Evolutionary conservation across 805 yeast species (phyloP).

Genomic region (Barnettozyma populi): DNA sequence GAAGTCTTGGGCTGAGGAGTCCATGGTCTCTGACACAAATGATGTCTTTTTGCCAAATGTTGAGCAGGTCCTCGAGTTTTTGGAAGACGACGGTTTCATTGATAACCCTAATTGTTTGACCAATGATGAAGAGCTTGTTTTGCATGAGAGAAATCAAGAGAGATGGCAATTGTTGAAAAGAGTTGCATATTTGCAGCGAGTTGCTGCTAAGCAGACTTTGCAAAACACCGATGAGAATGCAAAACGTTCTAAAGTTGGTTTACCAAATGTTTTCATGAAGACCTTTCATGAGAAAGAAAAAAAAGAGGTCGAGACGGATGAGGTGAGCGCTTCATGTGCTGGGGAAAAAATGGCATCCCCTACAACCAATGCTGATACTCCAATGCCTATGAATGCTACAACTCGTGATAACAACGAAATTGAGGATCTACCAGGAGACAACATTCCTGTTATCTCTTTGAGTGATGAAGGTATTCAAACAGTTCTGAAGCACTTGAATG

Average conservation of each 20-base stretch:
- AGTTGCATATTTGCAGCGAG: slow-evolving; percentile 62
- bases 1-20: slow-evolving; percentile 47
- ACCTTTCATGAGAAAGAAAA: slow-evolving; percentile 7
- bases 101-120: slow-evolving; percentile 28
- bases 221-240: slow-evolving; percentile 35
- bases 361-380: background rate
- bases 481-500: slow-evolving; percentile 33
- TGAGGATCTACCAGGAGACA: slow-evolving; percentile 22
- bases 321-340: background rate
- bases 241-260: slow-evolving; percentile 26
- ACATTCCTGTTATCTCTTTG: slow-evolving; percentile 38
- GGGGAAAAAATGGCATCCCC: background rate
- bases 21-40: slow-evolving; percentile 30
- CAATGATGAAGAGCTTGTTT: slow-evolving; percentile 33
- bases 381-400: background rate
- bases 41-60: slow-evolving; percentile 49
- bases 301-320: background rate
- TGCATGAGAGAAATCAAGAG: slow-evolving; percentile 43
- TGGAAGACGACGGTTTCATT: slow-evolving; percentile 37
- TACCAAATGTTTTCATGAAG: slow-evolving; percentile 10
- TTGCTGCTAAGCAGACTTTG: slow-evolving; percentile 45
- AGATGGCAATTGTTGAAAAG: slow-evolving; percentile 71
- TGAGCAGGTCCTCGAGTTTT: slow-evolving; percentile 51
- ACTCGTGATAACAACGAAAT: slow-evolving; percentile 9
- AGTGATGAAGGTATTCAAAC: slow-evolving; percentile 38